Evolutionary conservation across 441 rosid genomes (phyloP), one percentile per base, ranked within the genome.

Genomic region (Populus hybrid): DNA sequence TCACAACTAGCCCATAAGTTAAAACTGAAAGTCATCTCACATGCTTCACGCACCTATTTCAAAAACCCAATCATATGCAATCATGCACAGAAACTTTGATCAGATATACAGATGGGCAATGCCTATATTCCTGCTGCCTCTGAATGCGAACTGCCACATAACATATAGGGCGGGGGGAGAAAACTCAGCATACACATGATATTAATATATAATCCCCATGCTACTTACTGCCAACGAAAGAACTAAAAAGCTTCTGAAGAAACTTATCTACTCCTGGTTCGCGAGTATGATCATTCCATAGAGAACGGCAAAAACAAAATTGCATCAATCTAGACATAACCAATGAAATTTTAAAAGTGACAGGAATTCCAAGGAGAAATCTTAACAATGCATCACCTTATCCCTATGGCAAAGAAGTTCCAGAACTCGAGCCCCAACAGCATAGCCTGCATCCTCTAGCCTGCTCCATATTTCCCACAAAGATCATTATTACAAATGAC

Each of bases 391-490:
- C 10, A 71, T 7, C 80, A 94, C 98, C 91, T 91, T 96, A 36
- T 94, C 98, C 67, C 98, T 83, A 64, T 94, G 92, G 86, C 98
- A 96, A 73, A 96, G 93, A 81, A 94, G 98, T 84, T 94, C 98
- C 32, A 94, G 85, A 86, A 92, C 94, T 64, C 97, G 90, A 82
- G 94, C 92, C 53, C 98, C 98, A 65, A 91, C 94, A 9, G 98
- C 92, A 79, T 91, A 94, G 53, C 99, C 98, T 65, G 98, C 99
- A 86, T 93, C 98, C 88, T 95, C 99, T 79, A 95, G 85, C 84
- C 98, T 95, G 84, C 72, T 64, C 74, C 75, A 86, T 53, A 50
- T 50, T 40, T 40, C 53, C 65, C 76, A 79, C 21, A 69, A 75
- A 77, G 46, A 75, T 73, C 26, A 73, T 71, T 23, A 69, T 26